phyloP scores from a whole-genome alignment of 2,329 filamentous ascomycete genomes.

The Monilinia fructigena region DNA sequence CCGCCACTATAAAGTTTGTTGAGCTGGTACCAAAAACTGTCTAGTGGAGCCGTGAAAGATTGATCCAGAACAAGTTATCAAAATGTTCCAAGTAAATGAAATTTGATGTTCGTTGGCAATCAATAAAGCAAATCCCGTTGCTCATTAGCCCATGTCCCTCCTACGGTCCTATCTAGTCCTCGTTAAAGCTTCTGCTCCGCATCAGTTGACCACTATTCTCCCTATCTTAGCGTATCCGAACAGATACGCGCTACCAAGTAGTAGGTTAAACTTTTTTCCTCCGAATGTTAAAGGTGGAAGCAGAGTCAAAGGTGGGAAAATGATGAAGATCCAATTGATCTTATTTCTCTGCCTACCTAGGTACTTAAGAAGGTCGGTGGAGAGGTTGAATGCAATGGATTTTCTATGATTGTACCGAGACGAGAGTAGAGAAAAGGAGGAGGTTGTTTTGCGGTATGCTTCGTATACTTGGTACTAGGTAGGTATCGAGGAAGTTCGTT shows the following conservation, averaged over 20 bases:
- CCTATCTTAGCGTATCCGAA: slow-evolving; percentile 16
- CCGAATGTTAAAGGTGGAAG: neutral
- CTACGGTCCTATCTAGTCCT: neutral
- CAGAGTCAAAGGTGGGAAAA: neutral
- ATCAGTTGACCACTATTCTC: slow-evolving; percentile 18
- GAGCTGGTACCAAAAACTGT: slow-evolving; percentile 12
- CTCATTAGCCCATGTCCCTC: neutral
- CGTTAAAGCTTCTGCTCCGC: slow-evolving; percentile 14
- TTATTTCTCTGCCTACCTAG: no score
- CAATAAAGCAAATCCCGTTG: slow-evolving; percentile 8
- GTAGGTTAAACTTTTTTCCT: neutral
- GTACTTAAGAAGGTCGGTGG: no score
- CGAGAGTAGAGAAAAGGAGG: neutral
- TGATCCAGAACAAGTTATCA: slow-evolving; percentile 20
- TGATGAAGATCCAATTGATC: slow-evolving; percentile 5
- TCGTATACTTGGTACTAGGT: neutral
- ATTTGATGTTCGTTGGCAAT: slow-evolving; percentile 20
- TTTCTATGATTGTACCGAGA: neutral
- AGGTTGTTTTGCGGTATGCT: neutral
- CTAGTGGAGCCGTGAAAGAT: slow-evolving; percentile 15
- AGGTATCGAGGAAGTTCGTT: neutral
- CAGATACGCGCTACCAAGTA: neutral
- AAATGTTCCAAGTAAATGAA: slow-evolving; percentile 16
- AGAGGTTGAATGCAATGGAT: neutral
- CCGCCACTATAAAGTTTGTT: slow-evolving; percentile 16